phyloP scores from a whole-genome alignment of 2,329 filamentous ascomycete species.

The Beauveria asiatica region DNA sequence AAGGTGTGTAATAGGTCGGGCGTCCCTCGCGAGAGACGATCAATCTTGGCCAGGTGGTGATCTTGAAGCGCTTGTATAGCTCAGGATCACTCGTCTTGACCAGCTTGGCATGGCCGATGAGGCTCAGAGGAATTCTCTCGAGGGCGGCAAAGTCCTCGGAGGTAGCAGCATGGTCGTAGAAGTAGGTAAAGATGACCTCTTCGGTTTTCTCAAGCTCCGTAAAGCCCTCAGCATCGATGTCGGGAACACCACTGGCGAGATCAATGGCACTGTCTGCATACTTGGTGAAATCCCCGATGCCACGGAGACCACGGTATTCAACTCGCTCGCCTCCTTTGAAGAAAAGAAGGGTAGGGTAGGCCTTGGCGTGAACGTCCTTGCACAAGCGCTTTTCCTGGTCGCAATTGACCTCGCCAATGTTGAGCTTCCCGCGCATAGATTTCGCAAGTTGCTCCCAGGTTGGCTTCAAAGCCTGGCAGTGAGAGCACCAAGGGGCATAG shows the following conservation, averaged over 20 bases:
- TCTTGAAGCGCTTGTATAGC: conserved; percentile 79
- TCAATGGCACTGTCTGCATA: conserved; percentile 84
- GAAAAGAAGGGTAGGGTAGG: conserved; percentile 85
- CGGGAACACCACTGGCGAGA: conserved; percentile 64
- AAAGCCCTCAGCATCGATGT: conserved; percentile 70
- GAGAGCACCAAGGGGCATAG: conserved; percentile 93
- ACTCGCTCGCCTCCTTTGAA: conserved; percentile 87
- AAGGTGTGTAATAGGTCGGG: conserved; percentile 79
- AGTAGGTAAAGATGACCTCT: conserved; percentile 94
- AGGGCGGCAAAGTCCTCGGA: conserved; percentile 85
- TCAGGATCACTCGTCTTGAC: conserved; percentile 80
- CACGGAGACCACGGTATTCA: conserved; percentile 87
- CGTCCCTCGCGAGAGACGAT: conserved; percentile 83
- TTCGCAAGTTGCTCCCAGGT: conserved; percentile 85
- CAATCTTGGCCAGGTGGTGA: conserved; percentile 92
- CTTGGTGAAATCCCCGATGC: conserved; percentile 78
- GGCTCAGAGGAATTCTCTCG: conserved; percentile 74
- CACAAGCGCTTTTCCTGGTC: conserved; percentile 80
- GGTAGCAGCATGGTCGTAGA: conserved; percentile 93
- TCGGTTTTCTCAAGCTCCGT: conserved; percentile 82
- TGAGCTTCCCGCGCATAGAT: conserved; percentile 82
- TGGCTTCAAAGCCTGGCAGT: conserved; percentile 88
- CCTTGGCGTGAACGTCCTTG: conserved; percentile 73
- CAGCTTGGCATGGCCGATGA: conserved; percentile 85
- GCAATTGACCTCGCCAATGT: conserved; percentile 94